These are phyloP conservation scores for Kokia cookei DNA, from an alignment of 441 rosid species.

Conservation along the genomic window DNA sequence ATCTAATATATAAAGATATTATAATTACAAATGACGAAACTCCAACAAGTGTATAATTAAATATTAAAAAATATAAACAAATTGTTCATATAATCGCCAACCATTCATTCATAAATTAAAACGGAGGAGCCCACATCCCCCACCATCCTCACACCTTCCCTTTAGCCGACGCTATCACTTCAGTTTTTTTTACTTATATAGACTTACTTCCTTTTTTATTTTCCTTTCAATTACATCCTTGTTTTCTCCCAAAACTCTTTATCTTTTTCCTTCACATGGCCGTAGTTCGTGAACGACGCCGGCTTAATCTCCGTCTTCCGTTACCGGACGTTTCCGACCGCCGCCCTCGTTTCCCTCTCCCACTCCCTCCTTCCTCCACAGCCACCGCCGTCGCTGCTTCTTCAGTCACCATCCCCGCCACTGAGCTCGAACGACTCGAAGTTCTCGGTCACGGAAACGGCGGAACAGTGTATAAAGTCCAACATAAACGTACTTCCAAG, in stretches of 20 bases:
- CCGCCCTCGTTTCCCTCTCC: conserved; percentile 53
- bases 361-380: conserved; percentile 33
- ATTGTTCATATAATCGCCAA: background rate
- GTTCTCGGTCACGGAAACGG: conserved; percentile 91
- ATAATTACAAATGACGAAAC: fast-evolving
- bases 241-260: background rate
- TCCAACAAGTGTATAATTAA: too few species aligned
- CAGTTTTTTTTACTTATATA: background rate
- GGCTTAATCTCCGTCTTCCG: conserved; percentile 79
- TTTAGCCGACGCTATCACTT: conserved; percentile 2
- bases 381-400: conserved; percentile 10
- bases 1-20: fast-evolving
- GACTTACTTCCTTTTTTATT: background rate
- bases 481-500: conserved; percentile 46
- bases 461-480: conserved; percentile 69
- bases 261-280: conserved; percentile 37
- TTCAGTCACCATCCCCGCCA: conserved; percentile 8
- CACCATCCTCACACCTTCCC: conserved; percentile 27
- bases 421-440: conserved; percentile 60
- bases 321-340: conserved; percentile 59
- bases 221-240: background rate
- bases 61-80: background rate
- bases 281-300: conserved; percentile 74
- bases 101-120: background rate
- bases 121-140: background rate